Base-by-base conservation (phyloP, 495 filamentous ascomycete species). In the Penicillium waksmanii region DNA sequence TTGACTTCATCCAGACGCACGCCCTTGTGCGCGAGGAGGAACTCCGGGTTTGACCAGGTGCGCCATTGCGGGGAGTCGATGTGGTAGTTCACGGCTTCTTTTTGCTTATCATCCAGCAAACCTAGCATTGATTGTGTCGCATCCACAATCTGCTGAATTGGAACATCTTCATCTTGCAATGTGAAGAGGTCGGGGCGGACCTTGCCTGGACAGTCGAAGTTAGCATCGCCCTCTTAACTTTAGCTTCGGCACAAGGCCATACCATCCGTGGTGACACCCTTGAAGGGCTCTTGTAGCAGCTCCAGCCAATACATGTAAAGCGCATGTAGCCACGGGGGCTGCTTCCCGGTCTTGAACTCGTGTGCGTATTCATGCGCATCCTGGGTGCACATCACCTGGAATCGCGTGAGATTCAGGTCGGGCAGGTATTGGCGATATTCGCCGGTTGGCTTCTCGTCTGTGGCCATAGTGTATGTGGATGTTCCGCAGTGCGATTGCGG, bases 41-140 rank as follows among this genome's bases (percentile, higher is more conserved):
- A 87, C 68, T 91, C 88, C 1, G 88, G 88, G 70, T 91, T 91
- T 3, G 86, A 89, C 88, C 88, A 91, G 13, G 85, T 80, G 52
- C 88, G 83, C 86, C 86, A 90, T 67, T 89, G 85, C 34, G 83
- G 83, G 12, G 85, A 85, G 77, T 89, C 85, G 69, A 89, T 81
- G 73, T 88, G 84, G 64, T 87, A 84, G 57, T 60, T 59, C 2
- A 85, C 68, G 2, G 68, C 64, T 53, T 76, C 60, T 49, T 71
- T 76, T 61, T 90, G 82, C 42, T 71, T 69, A 2, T 77, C 71
- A 25, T 76, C 73, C 5, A 87, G 71, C 5, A 72, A 60, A 19
- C 66, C 51, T 3, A 85, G 61, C 21, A 88, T 62, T 8, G 52
- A 50, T 18, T 78, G 59, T 3, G 83, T 79, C 2, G 82, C 74